Base-by-base conservation (phyloP, 2,329 filamentous ascomycete genomes). In the Chalara sp. region DNA sequence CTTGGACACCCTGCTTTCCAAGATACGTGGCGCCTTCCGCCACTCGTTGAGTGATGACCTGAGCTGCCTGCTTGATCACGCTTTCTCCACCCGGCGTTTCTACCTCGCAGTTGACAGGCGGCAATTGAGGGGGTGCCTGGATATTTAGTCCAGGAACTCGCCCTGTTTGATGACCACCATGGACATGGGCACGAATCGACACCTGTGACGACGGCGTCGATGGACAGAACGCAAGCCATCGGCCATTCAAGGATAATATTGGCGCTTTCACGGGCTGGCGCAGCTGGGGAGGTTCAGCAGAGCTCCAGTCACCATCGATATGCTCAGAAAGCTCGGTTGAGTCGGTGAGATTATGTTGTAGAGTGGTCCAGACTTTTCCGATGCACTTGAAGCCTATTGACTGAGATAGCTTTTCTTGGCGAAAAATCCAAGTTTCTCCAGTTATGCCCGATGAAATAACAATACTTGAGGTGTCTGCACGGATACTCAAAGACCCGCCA, bases 291-390 rank as follows among this genome's bases (percentile, higher is more conserved):
- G 53, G 66, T 71, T 55, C 74, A 65, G 37, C 73, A 70, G 42
- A 67, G 63, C 32, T 70, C 66, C 44, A 67, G 42, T 63, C 63
- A 30, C 54, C 51, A 55, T 65, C 63, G n/a, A 46, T 50, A 46
- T 52, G 50, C 5, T 54, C 52, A 48, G 52, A 52, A 1, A 58
- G 43, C 31, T 46, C 46, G 10, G 47, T 53, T 5, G 59, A 39
- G 13, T 65, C 61, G 52, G 75, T 74, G 13, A 72, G 68, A 32
- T 72, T 71, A 57, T 82, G 78, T 63, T 93, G 88, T 31, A 96
- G 73, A 43, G 83, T 84, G 1, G 93, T 96, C 93, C 93, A 99
- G 13, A 95, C 72, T 70, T 99, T 99, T 21, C 86, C 91, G 50
- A 93, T 75, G 61, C 90, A 96, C 37, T 69, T 58, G 40, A 63